A percentile compares a stretch with the other conserved stretches of the same genome.
Evolutionary conservation across 2,329 filamentous ascomycete genomes (phyloP).

Genomic region (Saccharata proteae): DNA sequence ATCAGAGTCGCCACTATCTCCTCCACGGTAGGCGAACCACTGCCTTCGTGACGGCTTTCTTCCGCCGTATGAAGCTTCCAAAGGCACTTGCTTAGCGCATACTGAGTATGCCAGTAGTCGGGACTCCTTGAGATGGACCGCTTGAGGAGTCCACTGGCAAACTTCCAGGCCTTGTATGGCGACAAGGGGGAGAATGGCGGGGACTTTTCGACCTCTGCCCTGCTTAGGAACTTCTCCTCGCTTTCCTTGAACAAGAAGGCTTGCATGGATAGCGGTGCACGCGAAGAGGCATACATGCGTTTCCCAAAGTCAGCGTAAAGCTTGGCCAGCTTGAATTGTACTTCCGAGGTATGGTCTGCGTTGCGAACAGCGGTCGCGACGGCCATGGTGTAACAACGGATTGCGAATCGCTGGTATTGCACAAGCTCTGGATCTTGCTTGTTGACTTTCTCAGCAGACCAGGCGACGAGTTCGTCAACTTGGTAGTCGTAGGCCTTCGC

Average conservation of each 20-base stretch:
- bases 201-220: slow-evolving; percentile 23
- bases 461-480: slow-evolving; percentile 74
- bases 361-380: slow-evolving; percentile 47
- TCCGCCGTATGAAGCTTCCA: slow-evolving; percentile 56
- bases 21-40: slow-evolving; percentile 22
- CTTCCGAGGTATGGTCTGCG: slow-evolving; percentile 42
- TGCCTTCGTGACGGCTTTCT: slow-evolving; percentile 20
- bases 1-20: slow-evolving; percentile 46
- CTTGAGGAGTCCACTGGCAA: slow-evolving; percentile 49
- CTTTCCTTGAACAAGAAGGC: slow-evolving; percentile 48
- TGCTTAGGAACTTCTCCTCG: slow-evolving; percentile 47
- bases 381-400: slow-evolving; percentile 67
- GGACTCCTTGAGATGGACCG: slow-evolving; percentile 46
- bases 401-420: slow-evolving; percentile 63
- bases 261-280: slow-evolving; percentile 56
- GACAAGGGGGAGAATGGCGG: slow-evolving; percentile 45
- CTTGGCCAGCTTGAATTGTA: slow-evolving; percentile 46
- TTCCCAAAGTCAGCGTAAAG: slow-evolving; percentile 58
- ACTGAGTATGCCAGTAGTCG: slow-evolving; percentile 54
- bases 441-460: slow-evolving; percentile 86
- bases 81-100: slow-evolving; percentile 57
- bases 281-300: slow-evolving; percentile 55
- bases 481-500: slow-evolving; percentile 82
- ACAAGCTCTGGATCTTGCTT: slow-evolving; percentile 65
- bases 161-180: slow-evolving; percentile 51